Percentiles rank a stretch among this genome's conserved stretches.
These are phyloP conservation scores for Cyclaneusma minus DNA, from an alignment of 2,329 filamentous ascomycete species.

Conservation along the genomic window DNA sequence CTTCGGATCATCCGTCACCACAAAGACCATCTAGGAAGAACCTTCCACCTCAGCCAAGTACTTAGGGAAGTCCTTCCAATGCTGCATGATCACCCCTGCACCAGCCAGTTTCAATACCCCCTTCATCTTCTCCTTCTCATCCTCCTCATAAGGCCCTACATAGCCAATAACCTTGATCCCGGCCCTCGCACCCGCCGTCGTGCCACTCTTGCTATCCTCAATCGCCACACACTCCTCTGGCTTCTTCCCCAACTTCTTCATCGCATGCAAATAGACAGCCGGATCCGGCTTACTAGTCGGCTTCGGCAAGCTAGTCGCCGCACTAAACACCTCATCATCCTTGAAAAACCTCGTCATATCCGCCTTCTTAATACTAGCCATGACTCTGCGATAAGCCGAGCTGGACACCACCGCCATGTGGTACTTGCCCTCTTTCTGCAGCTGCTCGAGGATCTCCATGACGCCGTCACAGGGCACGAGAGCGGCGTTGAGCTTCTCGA, in stretches of 20 bases:
- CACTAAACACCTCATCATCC: conserved; percentile 63
- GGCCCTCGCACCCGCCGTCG: conserved; percentile 60
- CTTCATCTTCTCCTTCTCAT: conserved; percentile 49
- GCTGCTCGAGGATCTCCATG: conserved; percentile 48
- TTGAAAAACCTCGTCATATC: conserved; percentile 68
- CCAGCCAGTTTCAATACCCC: conserved; percentile 44
- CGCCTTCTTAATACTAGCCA: conserved; percentile 65
- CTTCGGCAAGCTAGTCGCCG: conserved; percentile 59
- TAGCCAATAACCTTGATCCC: conserved; percentile 73
- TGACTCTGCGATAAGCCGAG: conserved; percentile 62
- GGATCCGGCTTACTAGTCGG: conserved; percentile 89
- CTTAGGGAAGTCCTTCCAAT: conserved; percentile 40
- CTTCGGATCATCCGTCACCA: too few species aligned
- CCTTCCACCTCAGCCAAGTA: conserved; percentile 31
- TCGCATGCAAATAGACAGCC: conserved; percentile 69
- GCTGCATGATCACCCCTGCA: conserved; percentile 43
- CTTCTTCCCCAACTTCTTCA: conserved; percentile 56
- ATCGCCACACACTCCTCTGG: conserved; percentile 62
- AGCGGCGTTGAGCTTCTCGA: conserved; percentile 57
- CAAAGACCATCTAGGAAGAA: too few species aligned
- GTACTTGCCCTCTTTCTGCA: conserved; percentile 47
- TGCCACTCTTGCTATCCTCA: conserved; percentile 80
- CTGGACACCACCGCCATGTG: conserved; percentile 67
- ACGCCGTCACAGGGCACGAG: conserved; percentile 55
- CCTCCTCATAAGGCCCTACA: conserved; percentile 54